Evolutionary conservation across 2,329 filamentous ascomycete species (phyloP), one percentile per base, ranked within the genome.

Genomic region (Trichoderma gracile): DNA sequence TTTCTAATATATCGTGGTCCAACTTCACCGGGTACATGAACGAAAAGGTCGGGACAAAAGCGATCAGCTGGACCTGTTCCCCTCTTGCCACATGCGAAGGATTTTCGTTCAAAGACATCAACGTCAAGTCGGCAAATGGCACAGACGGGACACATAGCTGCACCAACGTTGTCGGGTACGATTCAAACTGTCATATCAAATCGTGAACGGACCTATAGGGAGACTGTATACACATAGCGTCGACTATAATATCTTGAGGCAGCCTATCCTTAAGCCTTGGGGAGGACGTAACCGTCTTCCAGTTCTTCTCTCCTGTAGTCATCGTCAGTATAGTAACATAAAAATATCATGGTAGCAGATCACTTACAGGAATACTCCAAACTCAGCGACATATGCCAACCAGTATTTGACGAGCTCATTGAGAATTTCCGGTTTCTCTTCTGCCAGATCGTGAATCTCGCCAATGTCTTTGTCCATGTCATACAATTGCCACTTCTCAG

Each of bases 341-440:
- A 61, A 7, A 1, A 7, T 2, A 12, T 23, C 2, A 30, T 30
- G 17, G 9, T 17, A 19, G 58, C 33, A 42, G 21, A 17, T 14
- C 21, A 21, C 58, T 61, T 43, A 61, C 58, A 61, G 43, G 17
- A 61, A 61, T 9, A 61, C 38, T 1, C 68, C 68, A 9, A 65
- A 66, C 25, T 70, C 68, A 27, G 57, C 55, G 21, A 64, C 52
- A 69, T 81, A 82, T 3, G 78, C 76, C 27, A 77, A 65, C 71
- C 71, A 73, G 12, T 66, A 64, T 33, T 65, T 66, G 42, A 76
- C 54, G 60, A 77, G 65, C 45, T 73, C 71, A 15, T 69, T 67
- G 14, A 77, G 66, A 56, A 68, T 69, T 40, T 71, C 67, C 1
- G 70, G 68, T 47, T 73, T 62, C 42, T 66, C 45, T 12, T 70